Conservation (phyloP, 2,329 filamentous ascomycete genomes). For the Hirsutella minnesotensis region DNA sequence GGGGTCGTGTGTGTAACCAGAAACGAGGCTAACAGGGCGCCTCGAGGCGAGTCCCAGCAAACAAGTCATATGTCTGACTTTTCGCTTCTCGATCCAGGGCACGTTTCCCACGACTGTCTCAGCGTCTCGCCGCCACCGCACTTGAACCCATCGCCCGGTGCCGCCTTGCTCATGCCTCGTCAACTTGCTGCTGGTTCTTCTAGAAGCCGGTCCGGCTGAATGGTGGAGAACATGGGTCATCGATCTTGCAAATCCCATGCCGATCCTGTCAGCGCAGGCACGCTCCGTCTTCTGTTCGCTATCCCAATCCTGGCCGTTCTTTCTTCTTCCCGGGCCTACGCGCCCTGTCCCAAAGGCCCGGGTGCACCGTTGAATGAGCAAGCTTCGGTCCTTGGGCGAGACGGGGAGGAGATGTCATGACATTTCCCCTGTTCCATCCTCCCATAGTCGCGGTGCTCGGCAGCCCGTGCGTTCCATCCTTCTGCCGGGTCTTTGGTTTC, state of each 20-base stretch:
- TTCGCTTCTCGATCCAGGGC: background rate
- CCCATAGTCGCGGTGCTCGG: no score
- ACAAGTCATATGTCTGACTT: background rate
- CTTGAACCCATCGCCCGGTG: background rate
- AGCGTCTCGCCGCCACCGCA: background rate
- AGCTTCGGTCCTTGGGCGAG: no score
- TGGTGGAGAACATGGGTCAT: background rate
- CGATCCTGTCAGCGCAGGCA: background rate
- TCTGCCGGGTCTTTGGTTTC: no score
- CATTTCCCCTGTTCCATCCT: no score
- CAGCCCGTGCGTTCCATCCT: no score
- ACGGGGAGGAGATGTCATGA: no score
- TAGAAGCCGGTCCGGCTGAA: conserved; percentile 6
- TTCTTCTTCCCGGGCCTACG: no score
- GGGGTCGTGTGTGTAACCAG: background rate
- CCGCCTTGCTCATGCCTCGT: conserved; percentile 2
- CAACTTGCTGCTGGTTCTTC: conserved; percentile 3
- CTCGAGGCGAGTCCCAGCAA: background rate
- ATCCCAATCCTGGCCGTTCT: no score
- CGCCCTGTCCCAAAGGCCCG: no score
- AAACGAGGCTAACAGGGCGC: background rate
- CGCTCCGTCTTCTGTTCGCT: no score
- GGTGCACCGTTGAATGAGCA: no score
- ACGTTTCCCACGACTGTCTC: background rate
- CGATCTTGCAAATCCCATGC: background rate